Conservation (phyloP, 257 asterid genomes). For the Ehretia macrophylla region DNA sequence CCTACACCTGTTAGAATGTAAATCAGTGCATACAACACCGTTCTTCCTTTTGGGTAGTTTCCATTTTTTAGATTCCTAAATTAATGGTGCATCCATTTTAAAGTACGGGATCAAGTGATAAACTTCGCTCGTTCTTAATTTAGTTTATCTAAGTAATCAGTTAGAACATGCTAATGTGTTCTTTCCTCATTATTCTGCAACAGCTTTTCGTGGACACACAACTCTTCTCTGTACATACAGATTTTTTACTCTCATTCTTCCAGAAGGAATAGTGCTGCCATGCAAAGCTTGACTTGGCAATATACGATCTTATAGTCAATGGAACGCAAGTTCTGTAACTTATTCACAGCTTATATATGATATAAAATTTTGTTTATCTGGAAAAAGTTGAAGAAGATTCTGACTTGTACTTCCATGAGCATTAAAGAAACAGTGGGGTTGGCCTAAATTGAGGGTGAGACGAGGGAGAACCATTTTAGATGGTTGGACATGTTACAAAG, state of each 20-base stretch:
- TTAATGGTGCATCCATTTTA: too few relatives aligned
- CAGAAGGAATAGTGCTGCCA: conserved; percentile 70
- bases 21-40: too few relatives aligned
- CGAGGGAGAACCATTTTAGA: too few relatives aligned
- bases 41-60: too few relatives aligned
- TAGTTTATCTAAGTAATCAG: background rate
- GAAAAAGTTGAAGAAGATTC: background rate
- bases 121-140: too few relatives aligned
- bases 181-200: conserved; percentile 39
- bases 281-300: conserved; percentile 13
- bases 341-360: background rate
- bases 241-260: conserved; percentile 86
- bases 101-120: too few relatives aligned
- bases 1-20: too few relatives aligned
- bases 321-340: conserved; percentile 39
- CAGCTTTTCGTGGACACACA: conserved; percentile 93
- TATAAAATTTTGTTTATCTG: conserved; percentile 9
- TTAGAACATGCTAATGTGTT: conserved; percentile 15
- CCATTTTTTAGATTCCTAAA: too few relatives aligned
- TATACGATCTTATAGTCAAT: conserved; percentile 13
- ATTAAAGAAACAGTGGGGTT: too few relatives aligned
- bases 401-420: too few relatives aligned
- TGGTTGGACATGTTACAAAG: too few relatives aligned
- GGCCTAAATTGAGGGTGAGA: too few relatives aligned
- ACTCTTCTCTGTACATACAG: conserved; percentile 99